phyloP scores from a whole-genome alignment of 2,329 filamentous ascomycete species.

The Colletotrichum sp. region DNA sequence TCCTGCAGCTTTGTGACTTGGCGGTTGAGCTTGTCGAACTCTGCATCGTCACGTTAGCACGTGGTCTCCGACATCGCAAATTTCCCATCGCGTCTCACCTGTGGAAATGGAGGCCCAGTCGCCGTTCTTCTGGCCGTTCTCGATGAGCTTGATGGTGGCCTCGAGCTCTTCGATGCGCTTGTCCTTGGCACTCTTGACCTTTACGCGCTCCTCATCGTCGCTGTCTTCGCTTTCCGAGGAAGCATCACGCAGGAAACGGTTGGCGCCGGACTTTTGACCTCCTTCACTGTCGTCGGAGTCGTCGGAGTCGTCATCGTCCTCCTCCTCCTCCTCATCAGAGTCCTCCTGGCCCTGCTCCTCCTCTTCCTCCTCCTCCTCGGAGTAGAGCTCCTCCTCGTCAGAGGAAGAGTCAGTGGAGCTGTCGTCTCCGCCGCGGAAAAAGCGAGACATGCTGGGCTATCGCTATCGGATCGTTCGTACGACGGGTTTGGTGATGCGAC shows the following conservation, averaged over 20 bases:
- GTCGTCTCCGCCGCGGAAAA: slow-evolving; percentile 91
- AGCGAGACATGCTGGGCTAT: slow-evolving; percentile 81
- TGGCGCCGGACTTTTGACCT: slow-evolving; percentile 73
- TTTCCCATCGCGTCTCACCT: slow-evolving; percentile 60
- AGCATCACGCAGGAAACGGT: slow-evolving; percentile 77
- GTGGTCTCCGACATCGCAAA: not conserved
- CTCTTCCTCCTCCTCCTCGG: slow-evolving; percentile 73
- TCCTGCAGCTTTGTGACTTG: slow-evolving; percentile 81
- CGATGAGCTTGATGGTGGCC: slow-evolving; percentile 85
- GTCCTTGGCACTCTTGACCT: slow-evolving; percentile 97
- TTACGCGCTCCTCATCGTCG: slow-evolving; percentile 83
- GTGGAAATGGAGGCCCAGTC: slow-evolving; percentile 94
- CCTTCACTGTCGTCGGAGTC: slow-evolving; percentile 69
- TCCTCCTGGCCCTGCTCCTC: slow-evolving; percentile 55
- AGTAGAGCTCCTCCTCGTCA: slow-evolving; percentile 95
- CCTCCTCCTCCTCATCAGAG: slow-evolving; percentile 53
- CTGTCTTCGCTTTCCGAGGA: slow-evolving; percentile 82
- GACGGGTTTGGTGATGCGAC: slow-evolving; percentile 16
- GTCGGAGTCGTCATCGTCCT: slow-evolving; percentile 54
- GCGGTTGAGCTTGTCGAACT: slow-evolving; percentile 93
- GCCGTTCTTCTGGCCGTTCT: slow-evolving; percentile 96
- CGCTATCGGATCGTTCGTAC: slow-evolving; percentile 14
- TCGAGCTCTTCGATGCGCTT: slow-evolving; percentile 96
- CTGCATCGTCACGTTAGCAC: slow-evolving; percentile 47
- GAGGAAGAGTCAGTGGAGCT: slow-evolving; percentile 96